phyloP scores from a whole-genome alignment of 352 stramenopile species.

The Phytophthora hibernalis region DNA sequence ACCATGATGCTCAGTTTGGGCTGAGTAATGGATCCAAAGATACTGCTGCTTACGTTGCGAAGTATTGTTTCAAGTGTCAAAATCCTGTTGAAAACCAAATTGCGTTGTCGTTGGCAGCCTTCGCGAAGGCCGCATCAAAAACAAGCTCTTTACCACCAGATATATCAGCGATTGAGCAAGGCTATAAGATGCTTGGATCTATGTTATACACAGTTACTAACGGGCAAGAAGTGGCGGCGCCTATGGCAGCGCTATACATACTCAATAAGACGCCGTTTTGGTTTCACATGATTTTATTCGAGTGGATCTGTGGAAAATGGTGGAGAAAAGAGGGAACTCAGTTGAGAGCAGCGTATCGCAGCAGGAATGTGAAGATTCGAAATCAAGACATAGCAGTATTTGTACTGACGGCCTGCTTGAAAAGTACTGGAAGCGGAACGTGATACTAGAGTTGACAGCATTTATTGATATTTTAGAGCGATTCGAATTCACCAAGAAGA shows the following conservation, averaged over 20 bases:
- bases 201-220: slow-evolving; percentile 28
- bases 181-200: slow-evolving; percentile 8
- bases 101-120: slow-evolving; percentile 12
- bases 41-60: slow-evolving; percentile 26
- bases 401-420: slow-evolving; percentile 4
- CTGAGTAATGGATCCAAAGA: slow-evolving; percentile 11
- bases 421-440: slow-evolving; percentile 14
- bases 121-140: slow-evolving; percentile 12
- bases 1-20: slow-evolving; percentile 35
- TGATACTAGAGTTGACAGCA: not conserved
- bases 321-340: not conserved
- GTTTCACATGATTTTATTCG: slow-evolving; percentile 23
- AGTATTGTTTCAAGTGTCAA: slow-evolving; percentile 31
- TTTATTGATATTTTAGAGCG: slow-evolving; percentile 23
- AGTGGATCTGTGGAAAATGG: slow-evolving; percentile 6
- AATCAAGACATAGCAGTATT: not conserved
- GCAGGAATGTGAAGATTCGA: too few relatives aligned
- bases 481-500: not conserved
- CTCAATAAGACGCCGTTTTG: slow-evolving; percentile 17
- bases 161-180: not conserved
- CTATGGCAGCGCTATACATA: slow-evolving; percentile 20
- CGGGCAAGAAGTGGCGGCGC: slow-evolving; percentile 14
- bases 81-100: slow-evolving; percentile 27
- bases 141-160: slow-evolving; percentile 8
- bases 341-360: not conserved